Evolutionary conservation across 2,329 filamentous ascomycete genomes (phyloP).

Genomic region (Cryphonectria carpinicola): DNA sequence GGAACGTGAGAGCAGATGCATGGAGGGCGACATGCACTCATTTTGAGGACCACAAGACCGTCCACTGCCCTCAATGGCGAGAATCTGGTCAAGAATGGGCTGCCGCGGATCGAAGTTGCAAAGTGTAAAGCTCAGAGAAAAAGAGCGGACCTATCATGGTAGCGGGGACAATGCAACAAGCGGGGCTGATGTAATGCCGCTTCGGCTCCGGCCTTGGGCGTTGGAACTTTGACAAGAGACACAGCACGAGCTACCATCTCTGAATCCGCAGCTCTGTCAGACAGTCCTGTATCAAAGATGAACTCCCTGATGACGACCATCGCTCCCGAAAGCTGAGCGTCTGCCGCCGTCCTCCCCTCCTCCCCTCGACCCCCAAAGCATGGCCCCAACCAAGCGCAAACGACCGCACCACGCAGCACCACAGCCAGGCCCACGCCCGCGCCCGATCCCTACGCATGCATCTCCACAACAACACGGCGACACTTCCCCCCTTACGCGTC

Average conservation of each 20-base stretch:
- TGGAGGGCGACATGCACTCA: constrained; percentile 18
- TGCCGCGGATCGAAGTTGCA: not conserved
- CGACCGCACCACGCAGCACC: constrained; percentile 31
- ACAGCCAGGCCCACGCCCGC: constrained; percentile 8
- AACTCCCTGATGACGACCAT: not conserved
- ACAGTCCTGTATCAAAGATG: constrained; percentile 3
- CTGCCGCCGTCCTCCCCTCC: no score
- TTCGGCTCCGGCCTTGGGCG: not conserved
- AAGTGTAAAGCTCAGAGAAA: not conserved
- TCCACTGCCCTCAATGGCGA: constrained; percentile 9
- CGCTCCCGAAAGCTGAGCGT: not conserved
- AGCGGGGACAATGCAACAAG: not conserved
- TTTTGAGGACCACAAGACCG: constrained; percentile 1
- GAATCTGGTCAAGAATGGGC: not conserved
- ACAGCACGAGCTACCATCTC: not conserved
- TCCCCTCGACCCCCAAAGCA: constrained; percentile 17
- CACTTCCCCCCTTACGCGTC: constrained; percentile 33
- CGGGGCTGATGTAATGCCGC: constrained; percentile 10
- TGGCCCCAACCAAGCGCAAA: constrained; percentile 40
- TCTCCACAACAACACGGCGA: constrained; percentile 34
- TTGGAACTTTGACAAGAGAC: not conserved
- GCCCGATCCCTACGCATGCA: not conserved
- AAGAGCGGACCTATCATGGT: not conserved
- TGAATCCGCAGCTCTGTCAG: not conserved
- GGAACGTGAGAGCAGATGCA: not conserved